Evolutionary conservation across 495 filamentous ascomycete species (phyloP).

Genomic region (Amorphotheca resinae): DNA sequence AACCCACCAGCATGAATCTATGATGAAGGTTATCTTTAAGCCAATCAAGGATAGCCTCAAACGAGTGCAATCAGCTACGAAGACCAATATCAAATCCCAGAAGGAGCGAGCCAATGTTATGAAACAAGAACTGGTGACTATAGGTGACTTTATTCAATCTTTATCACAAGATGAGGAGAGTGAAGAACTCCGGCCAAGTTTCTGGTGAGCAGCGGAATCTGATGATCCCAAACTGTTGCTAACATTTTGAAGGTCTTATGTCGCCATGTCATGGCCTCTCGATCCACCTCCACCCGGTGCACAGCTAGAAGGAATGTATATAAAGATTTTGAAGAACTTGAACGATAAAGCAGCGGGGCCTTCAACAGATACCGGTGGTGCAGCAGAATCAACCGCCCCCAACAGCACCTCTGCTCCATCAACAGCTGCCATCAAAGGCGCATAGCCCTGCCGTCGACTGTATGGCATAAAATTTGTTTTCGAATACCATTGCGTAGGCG

Average conservation of each 20-base stretch:
- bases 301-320: slow-evolving; percentile 35
- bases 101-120: slow-evolving; percentile 43
- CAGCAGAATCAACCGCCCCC: not conserved
- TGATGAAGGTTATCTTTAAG: slow-evolving; percentile 45
- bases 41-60: slow-evolving; percentile 48
- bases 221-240: too few relatives aligned
- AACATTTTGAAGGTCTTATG: slow-evolving; percentile 24
- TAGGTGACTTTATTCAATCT: slow-evolving; percentile 38
- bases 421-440: not conserved
- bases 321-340: slow-evolving; percentile 24
- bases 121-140: slow-evolving; percentile 32
- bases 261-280: slow-evolving; percentile 28
- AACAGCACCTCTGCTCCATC: slow-evolving; percentile 5
- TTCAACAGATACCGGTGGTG: not conserved
- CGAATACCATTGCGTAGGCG: slow-evolving; percentile 10
- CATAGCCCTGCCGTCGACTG: not conserved
- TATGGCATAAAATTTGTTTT: not conserved
- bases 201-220: slow-evolving; percentile 36
- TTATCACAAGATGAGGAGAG: slow-evolving; percentile 22
- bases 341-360: slow-evolving; percentile 1
- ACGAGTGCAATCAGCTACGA: slow-evolving; percentile 46
- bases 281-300: slow-evolving; percentile 22
- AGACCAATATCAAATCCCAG: slow-evolving; percentile 48
- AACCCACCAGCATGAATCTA: slow-evolving; percentile 27
- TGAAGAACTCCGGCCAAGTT: slow-evolving; percentile 8